phyloP scores from a whole-genome alignment of 305 asterid species.

The Ilex paraguariensis region DNA sequence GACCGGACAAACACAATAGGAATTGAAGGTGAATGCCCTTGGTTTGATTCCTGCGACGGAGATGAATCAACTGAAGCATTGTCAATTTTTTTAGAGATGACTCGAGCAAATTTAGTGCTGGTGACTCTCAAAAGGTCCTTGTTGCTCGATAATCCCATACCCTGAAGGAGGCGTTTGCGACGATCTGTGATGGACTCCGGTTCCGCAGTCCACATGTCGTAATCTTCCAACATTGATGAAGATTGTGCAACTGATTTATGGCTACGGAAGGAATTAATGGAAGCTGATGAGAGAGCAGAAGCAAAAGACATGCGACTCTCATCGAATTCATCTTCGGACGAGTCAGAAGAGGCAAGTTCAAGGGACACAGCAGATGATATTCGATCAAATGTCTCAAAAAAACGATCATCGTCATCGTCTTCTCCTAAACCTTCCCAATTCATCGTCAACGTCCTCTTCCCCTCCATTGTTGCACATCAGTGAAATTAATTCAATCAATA shows the following conservation, averaged over 20 bases:
- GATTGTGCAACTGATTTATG: constrained; percentile 16
- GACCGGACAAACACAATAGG: constrained; percentile 57
- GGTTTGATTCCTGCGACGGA: constrained; percentile 7
- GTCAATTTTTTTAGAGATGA: constrained; percentile 26
- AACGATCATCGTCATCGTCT: constrained; percentile 65
- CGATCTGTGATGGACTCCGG: constrained; percentile 88
- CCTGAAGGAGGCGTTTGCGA: constrained; percentile 74
- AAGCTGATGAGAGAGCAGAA: constrained; percentile 42
- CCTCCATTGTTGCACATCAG: constrained; percentile 51
- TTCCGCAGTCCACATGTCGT: constrained; percentile 86
- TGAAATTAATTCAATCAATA: constrained; percentile 1
- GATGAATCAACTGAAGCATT: constrained; percentile 9
- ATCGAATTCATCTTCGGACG: constrained; percentile 54
- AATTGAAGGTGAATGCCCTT: constrained; percentile 19
- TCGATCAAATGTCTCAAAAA: constrained; percentile 60
- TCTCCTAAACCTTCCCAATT: constrained; percentile 76
- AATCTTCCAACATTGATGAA: constrained; percentile 34
- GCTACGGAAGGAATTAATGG: constrained; percentile 23
- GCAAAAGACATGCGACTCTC: constrained; percentile 77
- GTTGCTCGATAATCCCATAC: constrained; percentile 83
- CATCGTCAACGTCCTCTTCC: constrained; percentile 73
- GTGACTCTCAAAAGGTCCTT: constrained; percentile 55
- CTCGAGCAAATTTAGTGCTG: constrained; percentile 37
- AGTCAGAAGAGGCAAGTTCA: constrained; percentile 41
- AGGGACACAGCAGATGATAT: constrained; percentile 50